These are phyloP conservation scores for Lentinula detonsa DNA, from an alignment of 768 basidiomycete genomes.

Conservation along the genomic window DNA sequence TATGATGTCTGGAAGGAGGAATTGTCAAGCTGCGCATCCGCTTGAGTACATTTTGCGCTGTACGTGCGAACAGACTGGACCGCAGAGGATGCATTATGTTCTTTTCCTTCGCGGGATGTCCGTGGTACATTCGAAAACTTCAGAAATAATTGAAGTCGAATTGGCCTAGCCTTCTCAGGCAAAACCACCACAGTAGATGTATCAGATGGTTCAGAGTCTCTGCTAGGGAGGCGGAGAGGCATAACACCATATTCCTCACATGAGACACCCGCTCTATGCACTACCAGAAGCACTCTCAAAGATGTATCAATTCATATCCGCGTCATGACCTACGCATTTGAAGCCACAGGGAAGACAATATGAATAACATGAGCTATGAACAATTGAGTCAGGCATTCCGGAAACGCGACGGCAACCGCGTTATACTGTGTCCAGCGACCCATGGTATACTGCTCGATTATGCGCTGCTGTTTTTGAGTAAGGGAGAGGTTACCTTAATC, in stretches of 20 bases:
- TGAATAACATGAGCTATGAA: constrained; percentile 21
- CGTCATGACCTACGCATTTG: constrained; percentile 45
- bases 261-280: background rate
- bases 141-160: background rate
- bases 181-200: background rate
- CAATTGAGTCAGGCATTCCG: no score
- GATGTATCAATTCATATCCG: constrained; percentile 41
- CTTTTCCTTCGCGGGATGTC: background rate
- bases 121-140: background rate
- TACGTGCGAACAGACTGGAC: background rate
- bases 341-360: constrained; percentile 39
- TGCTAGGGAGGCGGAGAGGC: background rate
- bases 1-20: background rate
- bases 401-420: constrained; percentile 21
- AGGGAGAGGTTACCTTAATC: background rate
- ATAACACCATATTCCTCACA: background rate
- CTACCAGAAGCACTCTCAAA: constrained; percentile 30
- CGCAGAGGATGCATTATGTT: background rate
- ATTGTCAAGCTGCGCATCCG: background rate
- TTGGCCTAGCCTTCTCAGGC: background rate
- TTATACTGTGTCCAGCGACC: constrained; percentile 25
- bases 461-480: background rate
- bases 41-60: background rate
- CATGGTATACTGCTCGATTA: no score
- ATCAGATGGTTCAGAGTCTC: background rate